Conservation (phyloP, 345 rosid species). For the Nasturtium officinale region DNA sequence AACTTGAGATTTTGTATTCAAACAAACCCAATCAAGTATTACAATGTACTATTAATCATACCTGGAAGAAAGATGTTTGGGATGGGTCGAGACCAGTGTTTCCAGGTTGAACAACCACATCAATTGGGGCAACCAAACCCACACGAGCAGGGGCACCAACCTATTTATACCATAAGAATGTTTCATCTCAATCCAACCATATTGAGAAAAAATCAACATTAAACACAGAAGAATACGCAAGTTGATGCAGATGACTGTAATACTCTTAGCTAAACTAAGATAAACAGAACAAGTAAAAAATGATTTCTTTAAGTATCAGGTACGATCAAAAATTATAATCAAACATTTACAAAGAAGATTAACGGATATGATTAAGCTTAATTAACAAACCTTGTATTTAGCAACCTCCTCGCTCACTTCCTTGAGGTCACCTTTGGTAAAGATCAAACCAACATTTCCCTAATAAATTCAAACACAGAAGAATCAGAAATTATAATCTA, state of each 20-base stretch:
- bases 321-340: background rate
- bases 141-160: constrained; percentile 99
- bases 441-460: constrained; percentile 97
- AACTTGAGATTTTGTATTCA: background rate
- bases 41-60: background rate
- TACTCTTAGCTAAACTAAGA: background rate
- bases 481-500: background rate
- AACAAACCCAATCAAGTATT: background rate
- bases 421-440: constrained; percentile 95
- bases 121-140: constrained; percentile 93
- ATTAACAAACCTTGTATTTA: constrained; percentile 74
- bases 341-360: background rate
- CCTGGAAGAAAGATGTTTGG: constrained; percentile 99
- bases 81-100: constrained; percentile 99
- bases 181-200: background rate
- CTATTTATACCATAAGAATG: constrained; percentile 41
- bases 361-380: background rate
- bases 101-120: constrained; percentile 96
- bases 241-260: background rate
- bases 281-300: background rate
- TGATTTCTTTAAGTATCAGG: background rate
- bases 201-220: background rate
- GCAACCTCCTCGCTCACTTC: constrained; percentile 96
- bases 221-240: background rate
- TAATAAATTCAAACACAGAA: constrained; percentile 20